Percentiles rank a stretch among this genome's conserved stretches.
Conservation (phyloP, 2,329 filamentous ascomycete species). For the Diaporthe sp. region DNA sequence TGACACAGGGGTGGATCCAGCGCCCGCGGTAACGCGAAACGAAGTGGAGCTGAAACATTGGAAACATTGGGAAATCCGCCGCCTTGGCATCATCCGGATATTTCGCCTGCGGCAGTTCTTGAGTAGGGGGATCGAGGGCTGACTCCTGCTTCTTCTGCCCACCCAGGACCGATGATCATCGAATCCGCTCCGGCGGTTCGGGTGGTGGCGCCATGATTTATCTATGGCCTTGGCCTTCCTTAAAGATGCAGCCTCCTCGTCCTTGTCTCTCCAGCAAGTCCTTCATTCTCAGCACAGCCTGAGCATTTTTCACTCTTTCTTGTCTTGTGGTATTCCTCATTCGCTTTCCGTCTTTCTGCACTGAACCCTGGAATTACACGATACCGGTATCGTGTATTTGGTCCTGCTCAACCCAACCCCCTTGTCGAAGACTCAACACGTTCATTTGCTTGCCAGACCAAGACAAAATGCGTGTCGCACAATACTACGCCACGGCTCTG, state of each 20-base stretch:
- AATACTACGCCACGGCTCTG: conserved; percentile 40
- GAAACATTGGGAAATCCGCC: conserved; percentile 25
- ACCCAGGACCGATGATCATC: conserved; percentile 16
- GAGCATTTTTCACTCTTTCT: conserved; percentile 15
- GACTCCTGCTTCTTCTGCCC: conserved; percentile 13
- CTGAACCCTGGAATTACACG: conserved; percentile 26
- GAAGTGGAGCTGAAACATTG: conserved; percentile 29
- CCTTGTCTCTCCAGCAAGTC: neutral
- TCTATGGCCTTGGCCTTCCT: conserved; percentile 2
- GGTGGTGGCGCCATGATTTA: neutral
- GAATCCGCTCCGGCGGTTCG: conserved; percentile 7
- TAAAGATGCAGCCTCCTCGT: conserved; percentile 10
- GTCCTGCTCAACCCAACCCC: neutral
- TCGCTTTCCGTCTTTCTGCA: conserved; percentile 25
- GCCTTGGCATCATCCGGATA: conserved; percentile 31
- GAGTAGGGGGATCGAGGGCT: conserved; percentile 11
- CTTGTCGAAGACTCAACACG: conserved; percentile 6
- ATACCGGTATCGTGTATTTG: conserved; percentile 32
- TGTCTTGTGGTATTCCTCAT: conserved; percentile 23
- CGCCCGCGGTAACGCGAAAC: conserved; percentile 13
- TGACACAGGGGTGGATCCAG: conserved; percentile 31
- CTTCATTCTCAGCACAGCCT: conserved; percentile 13
- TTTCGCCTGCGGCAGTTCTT: conserved; percentile 18
- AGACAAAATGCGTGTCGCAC: conserved; percentile 31
- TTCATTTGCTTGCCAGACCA: conserved; percentile 19